Evolutionary conservation across 2,329 filamentous ascomycete genomes (phyloP), one percentile per base, ranked within the genome.

Genomic region (Sarocladium strictum): DNA sequence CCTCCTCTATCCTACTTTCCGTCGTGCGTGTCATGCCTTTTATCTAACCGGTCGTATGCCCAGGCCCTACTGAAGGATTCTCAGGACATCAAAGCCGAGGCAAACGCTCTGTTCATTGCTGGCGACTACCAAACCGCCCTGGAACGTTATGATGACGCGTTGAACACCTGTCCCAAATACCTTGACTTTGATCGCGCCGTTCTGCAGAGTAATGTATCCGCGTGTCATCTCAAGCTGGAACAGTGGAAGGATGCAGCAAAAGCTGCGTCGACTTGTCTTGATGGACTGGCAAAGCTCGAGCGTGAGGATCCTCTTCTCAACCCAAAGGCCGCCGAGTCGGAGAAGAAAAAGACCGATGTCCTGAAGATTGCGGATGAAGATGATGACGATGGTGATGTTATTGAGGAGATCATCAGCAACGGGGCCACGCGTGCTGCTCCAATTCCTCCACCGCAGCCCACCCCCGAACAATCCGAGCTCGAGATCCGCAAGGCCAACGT

Each of bases 171-270:
- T 63, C 93, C 93, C 2, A 85, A 83, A 59, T 95, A 96, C 67
- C 81, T 96, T 24, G 85, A 93, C 67, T 96, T 90, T 72, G 90
- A 96, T 62, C 78, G 93, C 58, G 90, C 92, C 24, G 89, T 97
- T 10, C 77, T 97, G 5, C 84, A 86, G 56, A 91, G 88, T 67
- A 97, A 97, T 73, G 86, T 97, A 60, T 82, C 93, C 1, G 93
- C 92, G 10, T 96, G 91, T 66, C 84, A 96, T 63, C 69, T 97
- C 54, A 95, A 95, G 67, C 76, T 95, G 2, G 78, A 85, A 57
- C 86, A 93, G 58, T 97, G 91, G 89, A 90, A 92, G 61, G 84
- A 89, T 27, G 89, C 90, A 10, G 79, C 91, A 41, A 85, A 86
- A 50, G 79, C 82, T 10, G 91, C 92, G 1, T 88, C 84, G 0